Base-by-base conservation (phyloP, 805 yeast species). In the Kockiozyma suomiensis region DNA sequence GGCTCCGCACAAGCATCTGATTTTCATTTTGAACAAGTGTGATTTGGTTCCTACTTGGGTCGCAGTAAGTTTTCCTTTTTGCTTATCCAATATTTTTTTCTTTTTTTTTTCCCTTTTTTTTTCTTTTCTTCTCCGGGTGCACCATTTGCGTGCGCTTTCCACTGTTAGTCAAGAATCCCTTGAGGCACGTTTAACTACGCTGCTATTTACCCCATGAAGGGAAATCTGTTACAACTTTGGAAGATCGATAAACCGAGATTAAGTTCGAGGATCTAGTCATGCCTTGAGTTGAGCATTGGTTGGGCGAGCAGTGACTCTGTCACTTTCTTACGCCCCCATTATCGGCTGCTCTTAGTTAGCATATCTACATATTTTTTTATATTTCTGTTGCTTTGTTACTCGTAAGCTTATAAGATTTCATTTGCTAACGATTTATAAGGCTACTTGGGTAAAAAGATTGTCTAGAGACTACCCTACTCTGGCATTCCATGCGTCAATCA, bases 11-110 rank as follows among this genome's bases (percentile, higher is more conserved):
- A 93, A 93, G 77, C 99, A 94, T 80, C 81, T 93, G 78, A 87
- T 93, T 68, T 92, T 87, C 73, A 97, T 94, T 58, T 79, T 93
- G 76, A 93, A 93, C 83, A 93, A 93, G 81, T 92, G 97, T 83
- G 99, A 93, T 80, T 84, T 93, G 71, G 97, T 93, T 54, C 99
- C 99, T 66, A 93, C 97, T 49, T 93, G 98, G 97, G 97, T 90
- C 71, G 97, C 98, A 71, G 98, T 92, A 90, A 83, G 98, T 91
- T 75, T 55, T 55, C 10, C 10, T 30, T 30, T 30, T 30, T 30
- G 33, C 33, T 30, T 10, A 7, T 13, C 13, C 4, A n/a, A 13
- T 30, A 1, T n/a, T 25, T 12, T 2, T 58, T 55, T 49, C 58
- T 32, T 46, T 50, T 65, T 58, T 56, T 51, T n/a, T 21, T 23